Evolutionary conservation across 1,139 yeast species (phyloP).

Genomic region (Protomyces inundatus): DNA sequence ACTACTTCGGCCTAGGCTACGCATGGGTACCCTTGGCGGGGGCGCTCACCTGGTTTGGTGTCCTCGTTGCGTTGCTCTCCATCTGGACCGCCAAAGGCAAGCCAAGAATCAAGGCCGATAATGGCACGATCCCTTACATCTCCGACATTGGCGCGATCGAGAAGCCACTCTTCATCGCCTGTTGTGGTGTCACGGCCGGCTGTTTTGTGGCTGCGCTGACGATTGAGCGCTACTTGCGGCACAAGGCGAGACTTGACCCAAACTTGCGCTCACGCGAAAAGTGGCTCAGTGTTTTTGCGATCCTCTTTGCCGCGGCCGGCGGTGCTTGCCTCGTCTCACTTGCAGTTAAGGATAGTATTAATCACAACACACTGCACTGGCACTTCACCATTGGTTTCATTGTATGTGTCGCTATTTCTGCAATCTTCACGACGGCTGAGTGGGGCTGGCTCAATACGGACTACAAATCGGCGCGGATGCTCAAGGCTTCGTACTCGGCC

Average conservation of each 20-base stretch:
- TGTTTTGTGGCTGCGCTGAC: slow-evolving; percentile 63
- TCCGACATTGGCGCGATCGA: slow-evolving; percentile 83
- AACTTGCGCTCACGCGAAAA: slow-evolving; percentile 49
- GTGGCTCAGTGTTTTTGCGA: slow-evolving; percentile 49
- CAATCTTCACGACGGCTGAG: slow-evolving; percentile 56
- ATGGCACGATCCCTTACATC: slow-evolving; percentile 47
- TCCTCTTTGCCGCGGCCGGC: slow-evolving; percentile 57
- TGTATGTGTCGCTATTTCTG: slow-evolving; percentile 61
- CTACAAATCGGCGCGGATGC: slow-evolving; percentile 41
- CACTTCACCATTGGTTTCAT: slow-evolving; percentile 46
- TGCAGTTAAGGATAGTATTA: slow-evolving; percentile 64
- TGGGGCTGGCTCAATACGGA: slow-evolving; percentile 58
- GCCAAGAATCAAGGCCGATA: slow-evolving; percentile 11
- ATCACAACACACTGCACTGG: slow-evolving; percentile 55
- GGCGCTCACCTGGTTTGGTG: slow-evolving; percentile 64
- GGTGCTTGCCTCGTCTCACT: slow-evolving; percentile 72
- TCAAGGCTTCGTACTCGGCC: slow-evolving; percentile 44
- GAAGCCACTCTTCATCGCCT: slow-evolving; percentile 76
- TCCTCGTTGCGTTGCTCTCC: slow-evolving; percentile 63
- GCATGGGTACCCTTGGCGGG: slow-evolving; percentile 48
- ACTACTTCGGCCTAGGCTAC: slow-evolving; percentile 14
- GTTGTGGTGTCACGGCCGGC: slow-evolving; percentile 72
- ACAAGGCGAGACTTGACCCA: slow-evolving; percentile 51
- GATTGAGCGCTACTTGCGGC: slow-evolving; percentile 56
- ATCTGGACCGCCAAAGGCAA: slow-evolving; percentile 73